Percentiles rank a stretch among this genome's conserved stretches.
Conservation (phyloP, 176 grass and related monocot species). For the Elymus sibiricus region DNA sequence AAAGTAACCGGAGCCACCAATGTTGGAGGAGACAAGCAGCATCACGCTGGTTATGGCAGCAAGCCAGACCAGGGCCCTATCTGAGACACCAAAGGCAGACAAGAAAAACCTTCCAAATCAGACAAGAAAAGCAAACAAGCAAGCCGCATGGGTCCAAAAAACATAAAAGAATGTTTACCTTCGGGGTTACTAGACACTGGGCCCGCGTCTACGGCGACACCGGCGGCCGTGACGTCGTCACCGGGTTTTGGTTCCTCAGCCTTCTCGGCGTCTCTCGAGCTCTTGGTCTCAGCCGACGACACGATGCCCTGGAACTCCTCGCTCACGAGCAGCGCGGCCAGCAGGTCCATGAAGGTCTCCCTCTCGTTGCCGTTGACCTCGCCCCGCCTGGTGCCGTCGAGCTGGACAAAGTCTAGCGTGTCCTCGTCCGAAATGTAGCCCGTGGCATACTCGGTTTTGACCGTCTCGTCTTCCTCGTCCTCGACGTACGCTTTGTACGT, state of each 20-base stretch:
- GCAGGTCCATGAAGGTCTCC: constrained; percentile 90
- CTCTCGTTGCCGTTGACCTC: constrained; percentile 55
- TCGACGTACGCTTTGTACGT: constrained; percentile 97
- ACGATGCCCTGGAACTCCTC: constrained; percentile 99
- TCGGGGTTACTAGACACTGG: constrained; percentile 30
- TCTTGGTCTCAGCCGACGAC: constrained; percentile 61
- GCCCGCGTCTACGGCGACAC: constrained; percentile 3
- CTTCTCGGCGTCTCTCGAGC: constrained; percentile 35
- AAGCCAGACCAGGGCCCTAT: constrained; percentile 69
- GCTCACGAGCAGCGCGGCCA: constrained; percentile 87
- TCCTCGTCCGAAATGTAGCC: constrained; percentile 68
- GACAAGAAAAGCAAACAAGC: background rate
- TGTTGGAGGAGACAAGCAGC: constrained; percentile 64
- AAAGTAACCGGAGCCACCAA: constrained; percentile 74
- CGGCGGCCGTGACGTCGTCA: background rate
- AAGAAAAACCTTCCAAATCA: background rate
- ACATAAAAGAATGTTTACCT: constrained; percentile 17
- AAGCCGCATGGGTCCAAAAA: background rate
- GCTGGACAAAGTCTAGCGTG: constrained; percentile 46
- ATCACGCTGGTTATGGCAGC: constrained; percentile 61
- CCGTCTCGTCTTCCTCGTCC: constrained; percentile 78
- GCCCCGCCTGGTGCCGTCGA: constrained; percentile 7
- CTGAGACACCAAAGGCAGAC: constrained; percentile 35
- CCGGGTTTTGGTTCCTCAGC: background rate
- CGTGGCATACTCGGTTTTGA: constrained; percentile 22